phyloP scores from a whole-genome alignment of 495 filamentous ascomycete genomes.

The Mycothermus thermophilus region DNA sequence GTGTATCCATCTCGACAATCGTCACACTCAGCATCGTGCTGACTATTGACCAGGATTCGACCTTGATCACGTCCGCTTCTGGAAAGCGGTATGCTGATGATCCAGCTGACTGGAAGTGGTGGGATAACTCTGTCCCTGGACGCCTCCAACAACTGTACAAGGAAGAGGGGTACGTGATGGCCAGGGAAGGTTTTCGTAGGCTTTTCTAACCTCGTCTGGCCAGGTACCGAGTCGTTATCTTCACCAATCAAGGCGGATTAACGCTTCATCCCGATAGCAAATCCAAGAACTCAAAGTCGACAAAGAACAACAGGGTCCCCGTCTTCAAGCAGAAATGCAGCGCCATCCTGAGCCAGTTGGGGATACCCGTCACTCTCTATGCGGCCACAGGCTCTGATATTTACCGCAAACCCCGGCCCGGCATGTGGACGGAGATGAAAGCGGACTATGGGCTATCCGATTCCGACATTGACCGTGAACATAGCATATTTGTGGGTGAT shows the following conservation, averaged over 20 bases:
- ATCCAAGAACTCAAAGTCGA: slow-evolving; percentile 52
- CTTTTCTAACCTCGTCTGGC: too few relatives aligned
- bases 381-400: slow-evolving; percentile 69
- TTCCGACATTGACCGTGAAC: slow-evolving; percentile 46
- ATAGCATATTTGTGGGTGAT: slow-evolving; percentile 82
- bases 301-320: slow-evolving; percentile 43
- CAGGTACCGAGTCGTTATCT: slow-evolving; percentile 64
- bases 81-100: slow-evolving; percentile 63
- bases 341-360: slow-evolving; percentile 54
- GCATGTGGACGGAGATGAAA: slow-evolving; percentile 81
- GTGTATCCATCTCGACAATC: background rate
- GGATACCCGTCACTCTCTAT: slow-evolving; percentile 67
- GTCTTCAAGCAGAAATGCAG: slow-evolving; percentile 69
- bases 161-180: slow-evolving; percentile 51
- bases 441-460: slow-evolving; percentile 57
- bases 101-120: slow-evolving; percentile 87
- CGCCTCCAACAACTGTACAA: slow-evolving; percentile 48
- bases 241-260: slow-evolving; percentile 82
- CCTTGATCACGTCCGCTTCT: slow-evolving; percentile 64
- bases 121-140: slow-evolving; percentile 56
- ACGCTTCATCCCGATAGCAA: slow-evolving; percentile 50
- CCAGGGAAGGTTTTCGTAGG: too few relatives aligned
- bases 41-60: slow-evolving; percentile 59
- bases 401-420: slow-evolving; percentile 73
- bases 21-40: too few relatives aligned